Evolutionary conservation across 352 stramenopile genomes (phyloP).

Genomic region (Phytophthora idaei): DNA sequence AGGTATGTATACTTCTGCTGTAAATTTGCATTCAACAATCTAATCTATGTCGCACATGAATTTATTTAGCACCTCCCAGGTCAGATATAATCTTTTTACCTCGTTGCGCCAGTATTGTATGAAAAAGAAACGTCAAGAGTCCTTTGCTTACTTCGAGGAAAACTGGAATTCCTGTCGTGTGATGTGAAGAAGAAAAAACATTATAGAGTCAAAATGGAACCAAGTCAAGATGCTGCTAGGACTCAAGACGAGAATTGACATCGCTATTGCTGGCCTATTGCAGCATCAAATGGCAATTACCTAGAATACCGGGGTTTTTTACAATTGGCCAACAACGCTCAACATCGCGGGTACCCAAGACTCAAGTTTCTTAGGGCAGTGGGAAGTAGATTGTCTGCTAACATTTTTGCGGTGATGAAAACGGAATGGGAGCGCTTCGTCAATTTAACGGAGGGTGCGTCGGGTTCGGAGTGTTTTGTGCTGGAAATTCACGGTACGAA

Average conservation of each 20-base stretch:
- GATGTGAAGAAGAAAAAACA: slow-evolving; percentile 22
- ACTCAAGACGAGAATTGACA: slow-evolving; percentile 18
- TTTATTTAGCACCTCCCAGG: too few relatives aligned
- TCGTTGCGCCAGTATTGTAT: slow-evolving; percentile 1
- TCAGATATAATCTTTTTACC: too few relatives aligned
- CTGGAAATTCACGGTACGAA: background rate
- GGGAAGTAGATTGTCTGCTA: background rate
- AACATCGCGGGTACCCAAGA: background rate
- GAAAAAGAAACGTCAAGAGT: background rate
- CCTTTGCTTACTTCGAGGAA: slow-evolving; percentile 12
- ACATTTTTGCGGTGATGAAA: slow-evolving; percentile 13
- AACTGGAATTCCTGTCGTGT: slow-evolving; percentile 19
- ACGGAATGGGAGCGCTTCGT: slow-evolving; percentile 12
- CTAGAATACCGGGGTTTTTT: slow-evolving; percentile 6
- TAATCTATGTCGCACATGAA: background rate
- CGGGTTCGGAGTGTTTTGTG: background rate
- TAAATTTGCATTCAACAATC: background rate
- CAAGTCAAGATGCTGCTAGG: slow-evolving; percentile 25
- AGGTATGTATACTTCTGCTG: slow-evolving; percentile 1
- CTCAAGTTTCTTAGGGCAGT: slow-evolving; percentile 5
- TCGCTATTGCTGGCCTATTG: slow-evolving; percentile 17
- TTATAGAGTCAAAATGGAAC: slow-evolving; percentile 32
- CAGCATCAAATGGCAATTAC: slow-evolving; percentile 7
- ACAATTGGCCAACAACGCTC: slow-evolving; percentile 1
- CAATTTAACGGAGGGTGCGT: slow-evolving; percentile 13